A percentile compares a stretch with the other conserved stretches of the same genome.
These are phyloP conservation scores for Telfairia occidentalis DNA, from an alignment of 331 rosid genomes.

Conservation along the genomic window DNA sequence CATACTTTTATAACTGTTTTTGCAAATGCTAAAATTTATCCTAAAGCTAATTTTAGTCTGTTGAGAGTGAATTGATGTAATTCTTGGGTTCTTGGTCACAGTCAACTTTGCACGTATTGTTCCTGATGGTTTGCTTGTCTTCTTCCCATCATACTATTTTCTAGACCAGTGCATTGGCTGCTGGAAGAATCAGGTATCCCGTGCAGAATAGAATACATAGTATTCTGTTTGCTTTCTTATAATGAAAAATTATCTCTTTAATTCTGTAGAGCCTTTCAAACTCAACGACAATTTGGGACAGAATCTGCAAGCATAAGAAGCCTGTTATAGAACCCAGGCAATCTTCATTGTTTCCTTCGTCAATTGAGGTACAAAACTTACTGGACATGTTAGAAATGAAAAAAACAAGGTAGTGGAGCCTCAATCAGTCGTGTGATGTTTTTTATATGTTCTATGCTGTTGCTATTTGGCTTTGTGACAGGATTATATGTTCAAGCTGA, in stretches of 20 bases:
- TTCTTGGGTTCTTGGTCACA: constrained; percentile 35
- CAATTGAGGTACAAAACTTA: constrained; percentile 59
- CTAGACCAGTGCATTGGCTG: constrained; percentile 70
- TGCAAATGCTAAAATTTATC: background rate
- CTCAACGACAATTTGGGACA: constrained; percentile 85
- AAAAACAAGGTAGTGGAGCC: background rate
- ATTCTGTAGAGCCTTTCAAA: constrained; percentile 48
- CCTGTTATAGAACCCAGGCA: constrained; percentile 93
- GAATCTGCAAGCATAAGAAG: constrained; percentile 81
- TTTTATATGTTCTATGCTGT: background rate
- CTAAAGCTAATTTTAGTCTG: background rate
- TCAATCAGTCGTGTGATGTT: background rate
- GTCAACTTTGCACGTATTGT: constrained; percentile 93
- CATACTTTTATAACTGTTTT: background rate
- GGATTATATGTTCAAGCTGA: constrained; percentile 80
- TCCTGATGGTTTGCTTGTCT: constrained; percentile 90
- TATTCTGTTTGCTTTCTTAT: constrained; percentile 17
- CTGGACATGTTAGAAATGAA: constrained; percentile 7
- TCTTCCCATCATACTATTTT: constrained; percentile 90
- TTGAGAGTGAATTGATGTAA: background rate
- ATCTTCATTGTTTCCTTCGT: constrained; percentile 55
- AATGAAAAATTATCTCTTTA: constrained; percentile 8
- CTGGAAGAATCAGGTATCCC: constrained; percentile 71
- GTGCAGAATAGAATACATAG: constrained; percentile 8
- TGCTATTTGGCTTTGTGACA: constrained; percentile 24